Conservation (phyloP, 805 yeast genomes). For the Metschnikowia continentalis region DNA sequence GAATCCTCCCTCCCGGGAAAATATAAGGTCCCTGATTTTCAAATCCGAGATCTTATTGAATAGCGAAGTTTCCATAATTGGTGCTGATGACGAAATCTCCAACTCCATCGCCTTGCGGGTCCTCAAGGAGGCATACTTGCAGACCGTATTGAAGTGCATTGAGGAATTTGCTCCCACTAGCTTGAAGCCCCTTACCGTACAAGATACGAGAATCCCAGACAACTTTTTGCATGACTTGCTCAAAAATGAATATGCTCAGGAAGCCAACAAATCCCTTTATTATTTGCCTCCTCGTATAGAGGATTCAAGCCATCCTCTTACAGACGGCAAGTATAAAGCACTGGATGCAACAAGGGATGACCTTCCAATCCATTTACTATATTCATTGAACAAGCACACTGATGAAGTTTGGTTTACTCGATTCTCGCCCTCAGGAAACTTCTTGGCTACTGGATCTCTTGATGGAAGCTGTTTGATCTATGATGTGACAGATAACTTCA, state of each 20-base stretch:
- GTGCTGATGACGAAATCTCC: not conserved
- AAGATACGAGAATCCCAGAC: constrained; percentile 8
- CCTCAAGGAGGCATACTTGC: not conserved
- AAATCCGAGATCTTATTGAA: constrained; percentile 5
- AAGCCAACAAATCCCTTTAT: constrained; percentile 10
- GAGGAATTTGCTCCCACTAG: not conserved
- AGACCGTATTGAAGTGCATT: not conserved
- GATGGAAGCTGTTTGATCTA: constrained; percentile 64
- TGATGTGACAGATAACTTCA: constrained; percentile 48
- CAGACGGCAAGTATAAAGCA: not conserved
- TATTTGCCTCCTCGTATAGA: constrained; percentile 15
- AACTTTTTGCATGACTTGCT: constrained; percentile 10
- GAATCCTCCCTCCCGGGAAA: constrained; percentile 6
- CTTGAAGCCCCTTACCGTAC: not conserved
- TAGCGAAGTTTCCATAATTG: not conserved
- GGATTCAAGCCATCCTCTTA: not conserved
- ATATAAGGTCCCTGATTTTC: constrained; percentile 4
- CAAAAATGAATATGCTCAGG: constrained; percentile 10
- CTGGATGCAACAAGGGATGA: constrained; percentile 3
- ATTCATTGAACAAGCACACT: constrained; percentile 48
- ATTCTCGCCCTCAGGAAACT: constrained; percentile 74
- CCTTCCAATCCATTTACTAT: constrained; percentile 48
- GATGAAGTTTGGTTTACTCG: constrained; percentile 83
- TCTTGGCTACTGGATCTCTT: constrained; percentile 71
- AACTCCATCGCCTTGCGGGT: not conserved